Evolutionary conservation across 2,329 filamentous ascomycete genomes (phyloP).

Genomic region (Trichoderma polysporum): DNA sequence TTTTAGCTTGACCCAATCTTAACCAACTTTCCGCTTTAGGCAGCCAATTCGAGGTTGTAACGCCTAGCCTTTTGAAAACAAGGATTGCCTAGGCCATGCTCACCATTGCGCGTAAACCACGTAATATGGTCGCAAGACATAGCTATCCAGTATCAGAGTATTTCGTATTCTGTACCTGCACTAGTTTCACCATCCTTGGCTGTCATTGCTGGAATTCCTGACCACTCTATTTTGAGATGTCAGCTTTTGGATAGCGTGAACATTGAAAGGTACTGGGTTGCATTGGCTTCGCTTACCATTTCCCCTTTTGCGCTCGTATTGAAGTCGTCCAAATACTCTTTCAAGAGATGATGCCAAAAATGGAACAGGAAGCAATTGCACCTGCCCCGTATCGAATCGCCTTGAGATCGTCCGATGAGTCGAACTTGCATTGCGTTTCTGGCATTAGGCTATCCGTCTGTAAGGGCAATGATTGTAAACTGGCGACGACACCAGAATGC

Average conservation of each 20-base stretch:
- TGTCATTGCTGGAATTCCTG: not conserved
- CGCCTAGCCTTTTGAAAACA: not conserved
- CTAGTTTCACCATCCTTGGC: not conserved
- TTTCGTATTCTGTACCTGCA: not conserved
- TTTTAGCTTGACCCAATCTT: not conserved
- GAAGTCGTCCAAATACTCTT: not conserved
- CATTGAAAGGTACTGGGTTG: not conserved
- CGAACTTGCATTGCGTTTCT: not conserved
- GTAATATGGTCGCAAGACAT: not conserved
- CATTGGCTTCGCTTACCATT: not conserved
- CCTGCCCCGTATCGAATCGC: not conserved
- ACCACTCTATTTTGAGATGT: not conserved
- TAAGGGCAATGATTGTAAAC: not conserved
- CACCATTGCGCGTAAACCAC: not conserved
- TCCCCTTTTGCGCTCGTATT: not conserved
- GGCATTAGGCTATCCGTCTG: not conserved
- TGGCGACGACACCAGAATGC: not conserved
- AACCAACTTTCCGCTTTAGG: not conserved
- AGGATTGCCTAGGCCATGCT: not conserved
- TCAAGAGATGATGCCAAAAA: not conserved
- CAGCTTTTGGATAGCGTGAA: not conserved
- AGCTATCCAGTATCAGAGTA: not conserved
- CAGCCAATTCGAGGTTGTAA: conserved; percentile 3
- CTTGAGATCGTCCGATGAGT: not conserved
- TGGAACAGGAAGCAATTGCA: not conserved